Evolutionary conservation across 352 stramenopile species (phyloP).

Genomic region (Globisporangium nunn): DNA sequence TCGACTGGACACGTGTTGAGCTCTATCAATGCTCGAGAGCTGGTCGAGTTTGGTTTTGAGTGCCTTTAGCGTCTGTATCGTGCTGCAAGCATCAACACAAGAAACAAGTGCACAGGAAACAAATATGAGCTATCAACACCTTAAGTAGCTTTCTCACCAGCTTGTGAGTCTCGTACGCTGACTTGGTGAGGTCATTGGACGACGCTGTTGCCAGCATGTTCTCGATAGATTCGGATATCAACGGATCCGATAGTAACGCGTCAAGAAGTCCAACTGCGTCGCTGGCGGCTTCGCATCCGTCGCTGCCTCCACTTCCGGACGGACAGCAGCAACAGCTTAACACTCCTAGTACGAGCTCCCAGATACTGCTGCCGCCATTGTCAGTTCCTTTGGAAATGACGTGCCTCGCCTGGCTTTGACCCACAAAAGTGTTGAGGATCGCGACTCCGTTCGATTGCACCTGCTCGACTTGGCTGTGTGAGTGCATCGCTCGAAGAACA

Average conservation of each 20-base stretch:
- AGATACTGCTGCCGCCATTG: constrained; percentile 14
- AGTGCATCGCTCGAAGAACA: constrained; percentile 29
- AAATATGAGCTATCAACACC: neutral
- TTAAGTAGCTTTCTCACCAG: neutral
- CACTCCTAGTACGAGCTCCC: constrained; percentile 22
- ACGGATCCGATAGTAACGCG: constrained; percentile 24
- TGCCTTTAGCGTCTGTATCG: constrained; percentile 6
- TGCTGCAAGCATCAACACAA: neutral
- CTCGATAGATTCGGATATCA: constrained; percentile 10
- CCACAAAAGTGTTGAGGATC: constrained; percentile 31
- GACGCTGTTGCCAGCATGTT: constrained; percentile 1
- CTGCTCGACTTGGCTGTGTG: constrained; percentile 21
- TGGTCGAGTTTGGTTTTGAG: constrained; percentile 4
- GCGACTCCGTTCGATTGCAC: constrained; percentile 48
- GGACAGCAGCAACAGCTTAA: constrained; percentile 11
- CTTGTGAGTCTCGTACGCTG: neutral
- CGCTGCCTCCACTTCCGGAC: constrained; percentile 14
- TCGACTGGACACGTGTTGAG: neutral
- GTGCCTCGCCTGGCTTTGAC: constrained; percentile 21
- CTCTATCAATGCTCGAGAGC: neutral
- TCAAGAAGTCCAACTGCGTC: constrained; percentile 37
- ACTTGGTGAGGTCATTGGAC: constrained; percentile 10
- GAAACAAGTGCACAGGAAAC: neutral
- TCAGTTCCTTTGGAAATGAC: constrained; percentile 7
- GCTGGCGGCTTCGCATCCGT: constrained; percentile 15